Evolutionary conservation across 306 rosid species (phyloP), one percentile per base, ranked within the genome.

Genomic region (Pueraria montana): DNA sequence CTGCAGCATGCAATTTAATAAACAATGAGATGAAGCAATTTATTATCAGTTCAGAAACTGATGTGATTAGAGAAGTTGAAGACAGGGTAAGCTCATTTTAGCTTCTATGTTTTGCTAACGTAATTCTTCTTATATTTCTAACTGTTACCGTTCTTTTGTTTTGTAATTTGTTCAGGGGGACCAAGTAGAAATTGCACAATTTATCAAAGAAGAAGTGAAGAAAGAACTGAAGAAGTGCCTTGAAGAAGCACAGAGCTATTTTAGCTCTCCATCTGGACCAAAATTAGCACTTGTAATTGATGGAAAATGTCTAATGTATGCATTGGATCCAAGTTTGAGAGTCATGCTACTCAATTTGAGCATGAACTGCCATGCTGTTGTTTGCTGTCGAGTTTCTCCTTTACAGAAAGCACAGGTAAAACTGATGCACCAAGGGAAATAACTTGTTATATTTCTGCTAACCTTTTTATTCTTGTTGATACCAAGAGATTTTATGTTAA

Each of bases 301-400:
- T 86, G 98, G 98, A 52, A 95, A 95, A 72, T 91, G 98, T 83
- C 83, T 95, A 84, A 93, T 90, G 97, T 92, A 95, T 88, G 98
- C 98, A 67, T 83, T 95, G 86, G 98, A 95, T 82, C 94, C 97
- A 66, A 91, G 83, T 87, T 88, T 90, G 77, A 88, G 98, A 79
- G 97, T 85, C 89, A 91, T 79, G 84, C 92, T 95, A 11, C 91
- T 95, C 11, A 92, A 89, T 76, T 86, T 95, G 82, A 91, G 98
- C 85, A 85, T 95, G 89, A 95, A 93, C 84, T 95, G 97, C 82
- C 87, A 83, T 77, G 92, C 97, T 34, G 97, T 95, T 84, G 97
- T 95, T 85, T 95, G 98, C 91, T 95, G 98, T 87, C 93, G 98
- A 50, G 98, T 95, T 84, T 95, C 98, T 81, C 98, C 98, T 74